Percentiles rank a stretch among this genome's conserved stretches.
Evolutionary conservation across 2,329 filamentous ascomycete genomes (phyloP).

Genomic region (Magnaporthales sp.): DNA sequence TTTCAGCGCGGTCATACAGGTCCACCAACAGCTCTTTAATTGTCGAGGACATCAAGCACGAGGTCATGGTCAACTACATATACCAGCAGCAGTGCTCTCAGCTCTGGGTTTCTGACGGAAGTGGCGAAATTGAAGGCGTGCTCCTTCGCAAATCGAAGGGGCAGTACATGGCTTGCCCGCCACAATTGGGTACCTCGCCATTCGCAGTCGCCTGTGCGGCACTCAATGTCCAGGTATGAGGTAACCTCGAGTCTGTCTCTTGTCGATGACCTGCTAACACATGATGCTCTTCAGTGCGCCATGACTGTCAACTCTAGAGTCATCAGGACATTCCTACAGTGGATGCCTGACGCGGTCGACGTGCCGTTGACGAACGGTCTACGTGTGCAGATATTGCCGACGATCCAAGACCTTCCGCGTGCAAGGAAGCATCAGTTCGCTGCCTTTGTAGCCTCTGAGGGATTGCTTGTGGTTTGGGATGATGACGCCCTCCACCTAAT

Average conservation of each 20-base stretch:
- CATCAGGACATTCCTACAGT: slow-evolving; percentile 69
- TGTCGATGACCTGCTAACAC: not conserved
- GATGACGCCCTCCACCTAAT: slow-evolving; percentile 68
- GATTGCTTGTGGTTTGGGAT: slow-evolving; percentile 72
- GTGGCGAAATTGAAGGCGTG: slow-evolving; percentile 62
- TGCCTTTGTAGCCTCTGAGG: slow-evolving; percentile 65
- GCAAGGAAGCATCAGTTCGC: slow-evolving; percentile 75
- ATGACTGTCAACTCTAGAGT: slow-evolving; percentile 77
- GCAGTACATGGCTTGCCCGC: slow-evolving; percentile 65
- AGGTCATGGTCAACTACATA: slow-evolving; percentile 77
- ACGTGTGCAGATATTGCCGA: slow-evolving; percentile 67
- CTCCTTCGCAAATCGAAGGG: slow-evolving; percentile 59
- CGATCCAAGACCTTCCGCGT: slow-evolving; percentile 58
- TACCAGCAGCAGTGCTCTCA: slow-evolving; percentile 71
- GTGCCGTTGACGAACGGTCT: slow-evolving; percentile 70
- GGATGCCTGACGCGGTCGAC: slow-evolving; percentile 63
- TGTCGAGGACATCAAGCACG: slow-evolving; percentile 67
- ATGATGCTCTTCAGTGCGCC: slow-evolving; percentile 44
- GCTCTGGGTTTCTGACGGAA: slow-evolving; percentile 65
- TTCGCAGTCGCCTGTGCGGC: slow-evolving; percentile 57
- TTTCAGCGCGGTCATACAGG: slow-evolving; percentile 36
- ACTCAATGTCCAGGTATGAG: slow-evolving; percentile 61
- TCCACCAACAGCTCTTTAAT: slow-evolving; percentile 44
- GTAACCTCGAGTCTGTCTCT: not conserved
- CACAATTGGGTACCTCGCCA: slow-evolving; percentile 50